Evolutionary conservation across 1,139 yeast genomes (phyloP), one percentile per base, ranked within the genome.

Genomic region (Pichia norvegensis): DNA sequence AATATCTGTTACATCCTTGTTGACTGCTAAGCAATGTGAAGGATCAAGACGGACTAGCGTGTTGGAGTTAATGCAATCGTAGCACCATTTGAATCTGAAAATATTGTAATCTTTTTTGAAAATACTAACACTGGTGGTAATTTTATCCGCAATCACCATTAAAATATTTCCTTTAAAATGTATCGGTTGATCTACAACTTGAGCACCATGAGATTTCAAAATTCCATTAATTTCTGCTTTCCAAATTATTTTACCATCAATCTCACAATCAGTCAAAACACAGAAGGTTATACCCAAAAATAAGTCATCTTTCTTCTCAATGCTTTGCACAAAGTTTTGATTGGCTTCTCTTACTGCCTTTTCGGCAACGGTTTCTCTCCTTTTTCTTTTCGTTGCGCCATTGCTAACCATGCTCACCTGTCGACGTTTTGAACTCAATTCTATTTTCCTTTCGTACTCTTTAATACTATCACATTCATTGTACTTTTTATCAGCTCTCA

Each of bases 401-500:
- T 37, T 29, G 9, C 40, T 41, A 7, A 10, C 9, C 6, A 53
- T 51, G 6, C 50, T 49, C 9, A 37, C 40, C 29, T 41, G 46
- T 25, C 29, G 23, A 8, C 35, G 16, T 16, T 23, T 33, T 3
- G 39, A 27, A 14, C 37, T 38, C 11, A 19, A 29, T 6, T 39
- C 52, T 8, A 45, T 33, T 37, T 51, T 51, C 1, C 41, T 46
- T 16, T 44, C 36, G 25, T 79, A 80, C 29, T 82, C 87, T 23
- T 69, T 70, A 14, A 81, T 55, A 2, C 87, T 74, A 36, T 82
- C 68, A 35, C 85, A 73, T 16, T 76, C 77, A 16, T 66, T 67
- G 65, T 78, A 72, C 43, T 67, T 68, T 56, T 86, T 87, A 59
- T 92, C 97, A 2, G 72, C 71, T 41, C 97, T 64, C 1, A 90